Base-by-base conservation (phyloP, 192 early-diverging fungal genomes). In the Backusella tarrabulga region DNA sequence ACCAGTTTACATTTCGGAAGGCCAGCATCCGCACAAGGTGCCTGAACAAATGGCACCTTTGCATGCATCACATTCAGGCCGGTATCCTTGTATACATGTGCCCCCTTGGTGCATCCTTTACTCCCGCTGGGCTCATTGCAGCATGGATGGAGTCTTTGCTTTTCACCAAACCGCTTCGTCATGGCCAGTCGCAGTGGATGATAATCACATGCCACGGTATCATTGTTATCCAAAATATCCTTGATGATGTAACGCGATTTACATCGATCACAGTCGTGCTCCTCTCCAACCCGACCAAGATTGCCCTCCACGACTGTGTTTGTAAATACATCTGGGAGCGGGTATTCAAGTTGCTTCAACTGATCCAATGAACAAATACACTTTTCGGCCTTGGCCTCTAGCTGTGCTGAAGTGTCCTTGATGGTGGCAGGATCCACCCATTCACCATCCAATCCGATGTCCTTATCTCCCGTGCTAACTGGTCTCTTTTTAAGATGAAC, bases 11-110 rank as follows among this genome's bases (percentile, higher is more conserved):
- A 40, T 7, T 74, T 56, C 4, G 69, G 44, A 12, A 46, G 50
- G 1, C 50, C 34, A 17, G 78, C 34, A 52, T 35, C 34, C 3
- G 38, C 63, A 36, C 83, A 76, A 0, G 85, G 84, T 68, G 87
- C 86, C 67, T 80, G 71, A 3, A 82, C 34, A 67, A 80, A 85
- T 12, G 77, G 82, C 34, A 84, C 86, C 42, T 84, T 77, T 38
- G 60, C 44, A 74, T 92, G 83, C 60, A 92, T 63, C 9, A 54
- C 52, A 34, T 68, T 69, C 4, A 81, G 70, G 5, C 75, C 79
- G 1, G 85, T 88, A 54, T 88, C 88, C 77, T 92, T 92, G 75
- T 85, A 93, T 0, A 93, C 92, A 76, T 93, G 92, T 4, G 92
- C 86, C 4, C 91, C 92, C 12, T 77, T 72, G 1, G 60, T 32